phyloP scores from a whole-genome alignment of 352 stramenopile genomes.

The Phytophthora hibernalis region DNA sequence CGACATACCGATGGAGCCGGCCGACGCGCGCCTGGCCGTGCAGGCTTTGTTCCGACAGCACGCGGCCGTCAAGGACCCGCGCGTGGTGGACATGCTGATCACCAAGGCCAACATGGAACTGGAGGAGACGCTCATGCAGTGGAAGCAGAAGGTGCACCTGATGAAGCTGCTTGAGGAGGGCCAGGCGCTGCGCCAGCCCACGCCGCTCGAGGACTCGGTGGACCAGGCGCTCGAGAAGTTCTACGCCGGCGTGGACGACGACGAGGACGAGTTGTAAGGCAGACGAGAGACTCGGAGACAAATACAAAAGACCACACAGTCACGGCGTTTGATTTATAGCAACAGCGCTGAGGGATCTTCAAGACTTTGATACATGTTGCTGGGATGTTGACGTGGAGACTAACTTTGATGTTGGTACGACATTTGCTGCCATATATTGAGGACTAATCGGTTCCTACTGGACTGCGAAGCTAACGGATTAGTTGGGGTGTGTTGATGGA shows the following conservation, averaged over 20 bases:
- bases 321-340: slow-evolving; percentile 29
- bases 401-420: too few species aligned
- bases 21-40: slow-evolving; percentile 89
- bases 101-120: slow-evolving; percentile 98
- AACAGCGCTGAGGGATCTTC: neutral
- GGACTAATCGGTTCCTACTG: neutral
- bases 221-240: slow-evolving; percentile 85
- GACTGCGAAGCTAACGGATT: neutral
- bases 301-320: slow-evolving; percentile 27
- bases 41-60: slow-evolving; percentile 96
- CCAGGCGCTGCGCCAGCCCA: slow-evolving; percentile 57
- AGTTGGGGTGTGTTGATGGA: neutral
- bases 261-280: slow-evolving; percentile 60
- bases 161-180: slow-evolving; percentile 82
- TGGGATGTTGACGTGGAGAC: too few species aligned
- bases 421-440: neutral
- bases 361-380: too few species aligned
- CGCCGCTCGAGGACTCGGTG: slow-evolving; percentile 46
- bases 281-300: neutral
- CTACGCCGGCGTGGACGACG: slow-evolving; percentile 78
- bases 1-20: slow-evolving; percentile 95
- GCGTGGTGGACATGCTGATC: slow-evolving; percentile 96
- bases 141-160: slow-evolving; percentile 98
- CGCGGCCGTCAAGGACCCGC: slow-evolving; percentile 93
- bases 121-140: slow-evolving; percentile 97